Evolutionary conservation across 192 early-diverging fungal genomes (phyloP).

Genomic region (Allomyces arbusculus): DNA sequence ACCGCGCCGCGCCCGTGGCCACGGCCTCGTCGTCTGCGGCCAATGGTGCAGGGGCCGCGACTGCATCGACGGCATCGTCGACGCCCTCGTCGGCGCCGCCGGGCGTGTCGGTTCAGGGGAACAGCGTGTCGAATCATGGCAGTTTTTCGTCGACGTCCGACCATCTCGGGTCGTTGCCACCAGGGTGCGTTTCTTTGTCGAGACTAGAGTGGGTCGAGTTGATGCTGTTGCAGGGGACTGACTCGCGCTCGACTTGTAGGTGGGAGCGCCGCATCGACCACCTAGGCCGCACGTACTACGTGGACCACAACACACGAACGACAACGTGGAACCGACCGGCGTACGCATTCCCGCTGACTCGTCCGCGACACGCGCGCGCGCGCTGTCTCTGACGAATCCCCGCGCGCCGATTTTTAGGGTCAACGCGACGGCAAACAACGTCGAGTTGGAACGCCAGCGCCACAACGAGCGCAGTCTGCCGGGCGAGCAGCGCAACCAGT

Average conservation of each 20-base stretch:
- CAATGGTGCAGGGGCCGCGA: no score
- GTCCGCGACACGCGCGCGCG: no score
- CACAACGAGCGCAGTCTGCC: no score
- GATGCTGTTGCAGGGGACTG: no score
- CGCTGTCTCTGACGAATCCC: no score
- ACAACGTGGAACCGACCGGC: constrained; percentile 74
- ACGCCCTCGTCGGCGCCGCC: no score
- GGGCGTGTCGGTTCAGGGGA: no score
- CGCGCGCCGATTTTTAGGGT: no score
- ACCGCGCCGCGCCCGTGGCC: constrained; percentile 10
- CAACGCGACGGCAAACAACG: background rate
- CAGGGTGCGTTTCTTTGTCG: constrained; percentile 6
- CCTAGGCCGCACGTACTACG: constrained; percentile 84
- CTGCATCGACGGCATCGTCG: no score
- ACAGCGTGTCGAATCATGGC: background rate
- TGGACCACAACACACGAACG: constrained; percentile 88
- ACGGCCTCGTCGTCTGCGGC: background rate
- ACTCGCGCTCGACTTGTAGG: constrained; percentile 15
- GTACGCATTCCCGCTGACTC: constrained; percentile 2
- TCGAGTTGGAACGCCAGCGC: background rate
- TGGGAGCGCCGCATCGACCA: constrained; percentile 95
- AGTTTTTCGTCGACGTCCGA: constrained; percentile 13
- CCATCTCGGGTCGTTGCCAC: constrained; percentile 26
- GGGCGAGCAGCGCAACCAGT: background rate
- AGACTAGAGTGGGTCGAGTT: no score